A percentile compares a stretch with the other conserved stretches of the same genome.
phyloP scores from a whole-genome alignment of 768 basidiomycete genomes.

The Krasilnikovozyma curviuscula region DNA sequence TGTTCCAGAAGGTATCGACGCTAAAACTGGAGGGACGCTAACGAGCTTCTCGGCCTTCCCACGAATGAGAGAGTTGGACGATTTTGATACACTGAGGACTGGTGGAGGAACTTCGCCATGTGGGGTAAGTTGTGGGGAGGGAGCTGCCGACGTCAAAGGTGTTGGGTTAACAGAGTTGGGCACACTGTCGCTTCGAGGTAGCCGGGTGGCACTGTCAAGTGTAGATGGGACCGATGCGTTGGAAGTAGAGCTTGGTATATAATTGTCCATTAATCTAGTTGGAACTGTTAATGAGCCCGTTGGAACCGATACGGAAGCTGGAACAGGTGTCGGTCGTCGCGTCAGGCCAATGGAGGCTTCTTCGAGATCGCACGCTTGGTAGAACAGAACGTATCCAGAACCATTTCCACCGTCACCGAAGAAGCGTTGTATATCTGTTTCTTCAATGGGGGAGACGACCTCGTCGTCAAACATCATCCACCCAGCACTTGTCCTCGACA shows the following conservation, averaged over 20 bases:
- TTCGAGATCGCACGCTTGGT: conserved; percentile 81
- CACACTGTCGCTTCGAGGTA: neutral
- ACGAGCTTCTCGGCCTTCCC: neutral
- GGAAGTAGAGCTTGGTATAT: neutral
- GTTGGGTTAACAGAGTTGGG: neutral
- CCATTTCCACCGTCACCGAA: conserved; percentile 68
- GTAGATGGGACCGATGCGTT: neutral
- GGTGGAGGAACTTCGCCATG: too few species aligned
- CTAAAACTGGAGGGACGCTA: neutral
- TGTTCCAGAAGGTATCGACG: neutral
- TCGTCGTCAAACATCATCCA: conserved; percentile 97
- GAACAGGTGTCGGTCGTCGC: conserved; percentile 1
- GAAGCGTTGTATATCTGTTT: conserved; percentile 76
- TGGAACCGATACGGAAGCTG: neutral
- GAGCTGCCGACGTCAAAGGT: too few species aligned
- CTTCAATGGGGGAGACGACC: conserved; percentile 67
- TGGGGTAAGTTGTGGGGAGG: too few species aligned
- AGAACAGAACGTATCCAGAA: conserved; percentile 89
- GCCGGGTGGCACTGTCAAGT: neutral
- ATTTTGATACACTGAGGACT: too few species aligned
- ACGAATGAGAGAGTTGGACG: too few species aligned
- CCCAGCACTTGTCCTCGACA: conserved; percentile 58
- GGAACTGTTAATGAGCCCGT: too few species aligned
- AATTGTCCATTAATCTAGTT: too few species aligned
- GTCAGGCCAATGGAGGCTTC: conserved; percentile 48